Conservation (phyloP, 495 filamentous ascomycete species). For the Penicillium cinerascens region DNA sequence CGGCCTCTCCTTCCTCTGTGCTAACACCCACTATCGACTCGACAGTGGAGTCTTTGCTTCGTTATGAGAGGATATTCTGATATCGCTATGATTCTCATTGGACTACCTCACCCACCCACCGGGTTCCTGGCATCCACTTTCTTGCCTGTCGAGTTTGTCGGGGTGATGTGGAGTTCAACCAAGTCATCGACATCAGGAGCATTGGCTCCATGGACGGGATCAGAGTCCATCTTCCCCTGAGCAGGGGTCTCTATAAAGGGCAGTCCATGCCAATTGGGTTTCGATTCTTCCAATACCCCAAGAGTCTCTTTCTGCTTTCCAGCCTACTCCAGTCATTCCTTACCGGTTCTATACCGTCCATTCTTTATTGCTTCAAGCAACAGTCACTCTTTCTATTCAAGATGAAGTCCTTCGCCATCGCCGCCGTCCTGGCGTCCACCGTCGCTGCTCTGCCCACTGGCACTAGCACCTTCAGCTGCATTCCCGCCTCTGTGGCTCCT, state of each 20-base stretch:
- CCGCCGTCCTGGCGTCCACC: constrained; percentile 24
- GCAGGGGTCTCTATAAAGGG: constrained; percentile 16
- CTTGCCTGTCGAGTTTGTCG: neutral
- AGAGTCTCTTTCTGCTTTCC: constrained; percentile 16
- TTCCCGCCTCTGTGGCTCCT: constrained; percentile 9
- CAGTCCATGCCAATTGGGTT: constrained; percentile 6
- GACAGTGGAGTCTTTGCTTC: constrained; percentile 7
- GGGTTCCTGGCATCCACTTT: neutral
- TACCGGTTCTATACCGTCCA: constrained; percentile 28
- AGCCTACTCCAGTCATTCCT: constrained; percentile 20
- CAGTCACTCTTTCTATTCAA: constrained; percentile 22
- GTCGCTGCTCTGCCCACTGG: constrained; percentile 22
- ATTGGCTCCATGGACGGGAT: neutral
- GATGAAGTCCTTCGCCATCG: constrained; percentile 26
- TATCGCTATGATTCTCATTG: constrained; percentile 1
- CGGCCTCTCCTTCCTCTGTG: neutral
- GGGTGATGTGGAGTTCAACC: constrained; percentile 8
- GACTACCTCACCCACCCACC: neutral
- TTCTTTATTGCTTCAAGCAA: constrained; percentile 20
- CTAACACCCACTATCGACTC: neutral
- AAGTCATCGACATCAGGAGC: constrained; percentile 7
- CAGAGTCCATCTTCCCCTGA: constrained; percentile 1
- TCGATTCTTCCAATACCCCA: constrained; percentile 8
- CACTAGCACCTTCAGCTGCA: constrained; percentile 2
- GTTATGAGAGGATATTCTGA: constrained; percentile 7